phyloP scores from a whole-genome alignment of 768 basidiomycete genomes.

The Mycena rebaudengoi region DNA sequence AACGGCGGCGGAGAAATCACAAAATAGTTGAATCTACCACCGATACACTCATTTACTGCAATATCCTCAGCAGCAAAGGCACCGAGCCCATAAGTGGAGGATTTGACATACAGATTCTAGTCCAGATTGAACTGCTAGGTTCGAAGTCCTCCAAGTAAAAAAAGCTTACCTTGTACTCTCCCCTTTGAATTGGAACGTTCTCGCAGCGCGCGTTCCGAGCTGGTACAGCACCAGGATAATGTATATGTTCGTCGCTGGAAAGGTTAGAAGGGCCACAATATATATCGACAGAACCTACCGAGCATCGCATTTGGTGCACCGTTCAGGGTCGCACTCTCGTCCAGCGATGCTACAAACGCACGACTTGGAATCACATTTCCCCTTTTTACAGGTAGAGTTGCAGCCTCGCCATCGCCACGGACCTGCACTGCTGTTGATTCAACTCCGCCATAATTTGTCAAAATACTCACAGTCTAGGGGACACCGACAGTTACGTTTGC shows the following conservation, averaged over 20 bases:
- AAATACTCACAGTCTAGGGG: no score
- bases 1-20: no score
- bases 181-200: background rate
- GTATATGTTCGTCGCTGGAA: background rate
- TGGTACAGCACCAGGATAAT: background rate
- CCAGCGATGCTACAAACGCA: slow-evolving; percentile 47
- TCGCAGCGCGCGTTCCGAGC: background rate
- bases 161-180: background rate
- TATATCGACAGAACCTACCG: slow-evolving; percentile 27
- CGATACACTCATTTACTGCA: background rate
- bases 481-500: slow-evolving; percentile 59
- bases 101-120: background rate
- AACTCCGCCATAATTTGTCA: no score
- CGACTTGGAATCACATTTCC: background rate
- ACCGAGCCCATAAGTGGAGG: background rate
- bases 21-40: background rate
- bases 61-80: background rate
- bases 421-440: no score
- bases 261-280: slow-evolving; percentile 28
- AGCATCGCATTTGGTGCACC: slow-evolving; percentile 55
- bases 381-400: no score
- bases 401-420: no score
- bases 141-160: background rate
- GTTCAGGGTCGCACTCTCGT: slow-evolving; percentile 63
- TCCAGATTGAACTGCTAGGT: no score